phyloP scores from a whole-genome alignment of 192 early-diverging fungal species.

The Coemansia sp. region DNA sequence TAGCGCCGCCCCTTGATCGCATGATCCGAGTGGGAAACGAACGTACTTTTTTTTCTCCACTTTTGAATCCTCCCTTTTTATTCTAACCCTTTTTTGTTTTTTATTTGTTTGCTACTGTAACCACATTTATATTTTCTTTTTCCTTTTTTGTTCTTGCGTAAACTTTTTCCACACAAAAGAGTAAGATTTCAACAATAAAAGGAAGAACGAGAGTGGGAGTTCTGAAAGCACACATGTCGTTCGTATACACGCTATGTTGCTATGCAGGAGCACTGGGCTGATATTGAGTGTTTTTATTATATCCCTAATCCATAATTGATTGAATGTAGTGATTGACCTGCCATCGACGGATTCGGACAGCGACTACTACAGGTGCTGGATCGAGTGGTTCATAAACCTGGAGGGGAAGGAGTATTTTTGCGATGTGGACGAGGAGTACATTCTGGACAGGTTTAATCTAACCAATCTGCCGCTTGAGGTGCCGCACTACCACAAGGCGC shows the following conservation, averaged over 20 bases:
- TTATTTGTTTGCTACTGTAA: not conserved
- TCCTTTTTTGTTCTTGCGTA: too few species aligned
- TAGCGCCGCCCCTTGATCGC: not conserved
- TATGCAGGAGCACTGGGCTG: too few species aligned
- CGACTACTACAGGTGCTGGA: constrained; percentile 74
- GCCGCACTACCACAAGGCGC: constrained; percentile 83
- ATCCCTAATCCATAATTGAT: too few species aligned
- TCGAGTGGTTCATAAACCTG: constrained; percentile 89
- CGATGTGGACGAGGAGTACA: constrained; percentile 97
- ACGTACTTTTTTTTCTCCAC: not conserved
- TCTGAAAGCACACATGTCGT: too few species aligned
- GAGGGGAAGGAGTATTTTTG: constrained; percentile 98
- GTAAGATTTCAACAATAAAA: too few species aligned
- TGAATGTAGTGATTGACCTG: constrained; percentile 45
- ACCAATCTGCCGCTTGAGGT: constrained; percentile 92
- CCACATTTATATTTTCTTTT: too few species aligned
- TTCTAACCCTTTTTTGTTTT: not conserved
- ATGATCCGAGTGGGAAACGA: not conserved
- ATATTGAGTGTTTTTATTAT: too few species aligned
- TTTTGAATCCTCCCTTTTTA: not conserved
- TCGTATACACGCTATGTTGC: too few species aligned
- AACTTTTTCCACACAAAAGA: too few species aligned
- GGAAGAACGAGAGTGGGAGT: too few species aligned
- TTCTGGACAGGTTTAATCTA: constrained; percentile 96
- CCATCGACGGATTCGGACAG: constrained; percentile 46